Base-by-base conservation (phyloP, 169 alveolate genomes). In the Amoebophrya sp. region DNA sequence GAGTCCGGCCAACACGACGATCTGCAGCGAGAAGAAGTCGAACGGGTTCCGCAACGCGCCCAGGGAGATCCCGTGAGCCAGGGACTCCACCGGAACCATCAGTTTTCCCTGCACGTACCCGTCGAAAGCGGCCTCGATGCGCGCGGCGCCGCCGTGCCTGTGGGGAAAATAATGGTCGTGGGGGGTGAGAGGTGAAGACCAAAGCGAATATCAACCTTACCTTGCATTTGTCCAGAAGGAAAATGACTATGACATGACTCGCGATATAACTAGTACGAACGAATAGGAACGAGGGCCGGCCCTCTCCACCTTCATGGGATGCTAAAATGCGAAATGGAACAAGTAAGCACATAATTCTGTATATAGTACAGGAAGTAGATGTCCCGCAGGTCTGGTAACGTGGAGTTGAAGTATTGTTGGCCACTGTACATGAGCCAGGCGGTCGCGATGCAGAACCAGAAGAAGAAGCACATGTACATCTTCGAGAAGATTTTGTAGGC, bases 81-180 rank as follows among this genome's bases (percentile, higher is more conserved):
- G 12, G 38, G 35, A 7, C 83, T 66, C 39, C 2, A 66, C 18
- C 39, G 83, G 12, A 25, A 7, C 83, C 39, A 66, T 7, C 83
- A 66, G 32, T 25, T 25, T 2, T 0, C 35, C 18, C 83, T 66
- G 83, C 83, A 66, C 83, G 83, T 12, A 66, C 83, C 83, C 83
- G 35, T 66, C 83, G 35, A 66, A 66, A 18, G 83, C 83, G 0
- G 83, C 83, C 83, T 66, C 83, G 83, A 66, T 66, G 29, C 83
- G 83, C 29, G 83, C 83, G 83, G 83, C 83, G 83, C 83, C 83
- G 35, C 83, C 83, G 83, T 66, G 29, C 54, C 54, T 41, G 54
- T 41, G 54, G 12, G 23, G 23, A 12, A 41, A 12, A 41, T 41
- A 12, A 41, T 41, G 54, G n/a, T n/a, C n/a, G n/a, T n/a, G n/a